phyloP scores from a whole-genome alignment of 2,329 filamentous ascomycete species.

The Neofusicoccum laricinum region DNA sequence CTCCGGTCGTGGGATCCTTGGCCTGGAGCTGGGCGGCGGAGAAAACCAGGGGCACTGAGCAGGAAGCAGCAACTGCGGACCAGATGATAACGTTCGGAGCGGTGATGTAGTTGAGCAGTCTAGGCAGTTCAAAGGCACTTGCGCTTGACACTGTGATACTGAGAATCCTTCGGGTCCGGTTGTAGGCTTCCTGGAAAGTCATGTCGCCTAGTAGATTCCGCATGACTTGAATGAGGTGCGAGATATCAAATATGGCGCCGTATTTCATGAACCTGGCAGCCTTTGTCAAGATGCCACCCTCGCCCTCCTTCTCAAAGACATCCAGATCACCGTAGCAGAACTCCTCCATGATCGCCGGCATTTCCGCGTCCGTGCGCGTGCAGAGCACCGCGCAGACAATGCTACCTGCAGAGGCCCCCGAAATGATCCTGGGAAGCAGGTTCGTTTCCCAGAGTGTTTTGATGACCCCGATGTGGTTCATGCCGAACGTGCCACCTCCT shows the following conservation, averaged over 20 bases:
- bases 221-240: constrained; percentile 79
- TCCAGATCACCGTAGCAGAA: constrained; percentile 79
- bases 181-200: constrained; percentile 94
- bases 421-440: constrained; percentile 80
- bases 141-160: constrained; percentile 93
- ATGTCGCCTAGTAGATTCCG: constrained; percentile 76
- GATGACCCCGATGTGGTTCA: constrained; percentile 86
- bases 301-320: constrained; percentile 68
- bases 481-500: constrained; percentile 84
- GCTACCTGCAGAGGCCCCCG: constrained; percentile 81
- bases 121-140: constrained; percentile 80
- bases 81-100: constrained; percentile 93
- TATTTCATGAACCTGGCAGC: constrained; percentile 73
- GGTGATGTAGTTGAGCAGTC: constrained; percentile 87
- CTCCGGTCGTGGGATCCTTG: constrained; percentile 78
- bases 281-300: constrained; percentile 66
- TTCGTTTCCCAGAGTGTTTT: constrained; percentile 74
- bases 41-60: constrained; percentile 86
- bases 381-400: constrained; percentile 82
- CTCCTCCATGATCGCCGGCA: constrained; percentile 64
- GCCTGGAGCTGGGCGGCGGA: constrained; percentile 74
- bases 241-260: constrained; percentile 81
- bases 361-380: constrained; percentile 72
- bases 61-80: constrained; percentile 95
- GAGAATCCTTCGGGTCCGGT: constrained; percentile 84